Conservation (phyloP, 139 green algal genomes). For the Ostreobium quekettii region DNA sequence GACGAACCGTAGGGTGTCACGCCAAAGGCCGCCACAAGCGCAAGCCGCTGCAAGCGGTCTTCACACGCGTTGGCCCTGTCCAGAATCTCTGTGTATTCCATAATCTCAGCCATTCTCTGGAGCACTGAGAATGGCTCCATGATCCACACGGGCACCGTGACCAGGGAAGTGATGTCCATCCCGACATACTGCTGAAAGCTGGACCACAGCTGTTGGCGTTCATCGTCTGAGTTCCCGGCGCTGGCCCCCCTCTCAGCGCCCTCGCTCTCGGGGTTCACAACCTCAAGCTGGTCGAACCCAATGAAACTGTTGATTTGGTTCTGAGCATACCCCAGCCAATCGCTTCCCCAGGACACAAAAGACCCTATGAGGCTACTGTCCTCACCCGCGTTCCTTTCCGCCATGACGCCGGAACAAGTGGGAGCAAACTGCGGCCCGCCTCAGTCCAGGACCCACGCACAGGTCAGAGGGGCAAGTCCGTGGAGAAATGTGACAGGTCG, state of each 20-base stretch:
- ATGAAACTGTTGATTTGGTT: slow-evolving; percentile 32
- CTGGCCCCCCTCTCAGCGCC: slow-evolving; percentile 18
- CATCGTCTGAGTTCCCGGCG: slow-evolving; percentile 21
- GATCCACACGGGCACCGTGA: slow-evolving; percentile 92
- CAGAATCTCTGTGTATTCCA: slow-evolving; percentile 92
- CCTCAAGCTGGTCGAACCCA: slow-evolving; percentile 49
- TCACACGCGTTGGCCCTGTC: slow-evolving; percentile 66
- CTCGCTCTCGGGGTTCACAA: slow-evolving; percentile 44
- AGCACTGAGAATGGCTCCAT: slow-evolving; percentile 97
- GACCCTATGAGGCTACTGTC: slow-evolving; percentile 2
- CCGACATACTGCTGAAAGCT: slow-evolving; percentile 71
- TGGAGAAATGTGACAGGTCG: too few relatives aligned
- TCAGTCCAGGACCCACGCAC: too few relatives aligned
- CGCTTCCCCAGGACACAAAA: slow-evolving; percentile 10
- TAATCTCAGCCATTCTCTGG: slow-evolving; percentile 95
- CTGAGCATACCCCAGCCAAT: slow-evolving; percentile 16
- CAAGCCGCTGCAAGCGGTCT: slow-evolving; percentile 73
- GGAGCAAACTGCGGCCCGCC: too few relatives aligned
- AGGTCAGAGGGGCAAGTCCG: too few relatives aligned
- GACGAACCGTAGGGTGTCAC: slow-evolving; percentile 79
- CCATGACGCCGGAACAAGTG: too few relatives aligned
- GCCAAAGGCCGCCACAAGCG: slow-evolving; percentile 74
- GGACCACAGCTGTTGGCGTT: slow-evolving; percentile 36
- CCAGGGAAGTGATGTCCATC: slow-evolving; percentile 81
- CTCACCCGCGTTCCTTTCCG: too few relatives aligned